Evolutionary conservation across 192 early-diverging fungal genomes (phyloP).

Genomic region (Coemansia sp.): DNA sequence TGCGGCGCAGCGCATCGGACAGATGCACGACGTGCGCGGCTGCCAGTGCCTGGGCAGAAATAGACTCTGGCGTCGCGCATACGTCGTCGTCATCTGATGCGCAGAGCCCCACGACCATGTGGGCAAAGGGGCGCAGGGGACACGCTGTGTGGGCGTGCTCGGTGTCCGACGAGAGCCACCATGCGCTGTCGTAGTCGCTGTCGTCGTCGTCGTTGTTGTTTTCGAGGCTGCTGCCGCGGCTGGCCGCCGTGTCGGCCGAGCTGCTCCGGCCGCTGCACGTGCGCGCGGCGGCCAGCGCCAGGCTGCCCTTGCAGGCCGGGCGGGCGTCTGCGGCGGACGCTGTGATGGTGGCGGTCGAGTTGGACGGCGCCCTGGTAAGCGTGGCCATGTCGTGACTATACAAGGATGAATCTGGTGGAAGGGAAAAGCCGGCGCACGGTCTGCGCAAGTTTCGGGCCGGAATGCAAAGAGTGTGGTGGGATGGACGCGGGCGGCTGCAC

Average conservation of each 20-base stretch:
- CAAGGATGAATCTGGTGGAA: not conserved
- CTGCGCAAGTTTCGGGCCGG: too few relatives aligned
- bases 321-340: not conserved
- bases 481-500: not conserved
- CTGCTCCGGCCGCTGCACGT: not conserved
- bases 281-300: not conserved
- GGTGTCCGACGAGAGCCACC: constrained; percentile 49
- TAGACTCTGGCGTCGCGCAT: constrained; percentile 14
- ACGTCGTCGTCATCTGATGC: constrained; percentile 10
- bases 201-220: not conserved
- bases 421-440: not conserved
- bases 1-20: constrained; percentile 47
- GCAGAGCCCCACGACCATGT: constrained; percentile 47
- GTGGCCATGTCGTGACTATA: not conserved
- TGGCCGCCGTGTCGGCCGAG: not conserved
- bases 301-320: not conserved
- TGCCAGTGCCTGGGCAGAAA: constrained; percentile 23
- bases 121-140: constrained; percentile 51
- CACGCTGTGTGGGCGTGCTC: constrained; percentile 53
- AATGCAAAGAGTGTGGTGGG: not conserved
- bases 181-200: constrained; percentile 7
- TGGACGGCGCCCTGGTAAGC: not conserved
- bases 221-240: not conserved
- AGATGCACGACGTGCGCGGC: constrained; percentile 34
- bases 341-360: not conserved